Evolutionary conservation across 2,329 filamentous ascomycete genomes (phyloP), one percentile per base, ranked within the genome.

Genomic region (Penicillium hesseltinei): DNA sequence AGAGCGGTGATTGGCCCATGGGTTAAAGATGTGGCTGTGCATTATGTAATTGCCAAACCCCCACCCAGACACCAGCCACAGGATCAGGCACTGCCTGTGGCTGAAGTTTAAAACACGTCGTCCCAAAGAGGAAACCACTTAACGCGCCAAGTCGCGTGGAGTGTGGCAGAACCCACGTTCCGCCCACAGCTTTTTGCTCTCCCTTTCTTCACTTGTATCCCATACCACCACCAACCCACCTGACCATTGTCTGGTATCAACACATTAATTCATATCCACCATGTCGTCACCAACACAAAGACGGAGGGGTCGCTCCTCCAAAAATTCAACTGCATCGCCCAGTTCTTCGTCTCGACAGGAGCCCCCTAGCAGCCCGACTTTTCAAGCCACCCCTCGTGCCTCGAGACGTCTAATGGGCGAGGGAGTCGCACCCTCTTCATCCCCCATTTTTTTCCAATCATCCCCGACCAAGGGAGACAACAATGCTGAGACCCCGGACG

Each of bases 371-470:
- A 73, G 75, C 68, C 70, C 71, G 47, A 64, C 69, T 44, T 62
- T 66, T 43, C 71, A 75, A 55, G 62, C 74, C 50, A 83, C 81
- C 2, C 81, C 82, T 29, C 76, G 78, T 54, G 74, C 76, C 44
- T 71, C 77, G 43, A 69, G 78, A 59, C 69, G 78, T 31, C 69
- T 78, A 63, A 66, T 73, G 51, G 73, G 70, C 23, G 72, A 74
- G 45, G 65, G 63, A 36, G 70, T 73, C 53, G 70, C 80, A 36
- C 79, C 87, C 60, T 84, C 85, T 5, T 94, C 91, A 4, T 96
- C 92, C 57, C 92, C 92, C 40, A 81, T 96, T 62, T 90, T 90
- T 75, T 95, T 87, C 75, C 85, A 81, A 60, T 87, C 84, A 0
- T 88, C 85, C 19, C 84, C 86, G 7, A 73, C 67, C 10, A 77